phyloP scores from a whole-genome alignment of 768 basidiomycete genomes.

The Dictyophora rubrovolvata region DNA sequence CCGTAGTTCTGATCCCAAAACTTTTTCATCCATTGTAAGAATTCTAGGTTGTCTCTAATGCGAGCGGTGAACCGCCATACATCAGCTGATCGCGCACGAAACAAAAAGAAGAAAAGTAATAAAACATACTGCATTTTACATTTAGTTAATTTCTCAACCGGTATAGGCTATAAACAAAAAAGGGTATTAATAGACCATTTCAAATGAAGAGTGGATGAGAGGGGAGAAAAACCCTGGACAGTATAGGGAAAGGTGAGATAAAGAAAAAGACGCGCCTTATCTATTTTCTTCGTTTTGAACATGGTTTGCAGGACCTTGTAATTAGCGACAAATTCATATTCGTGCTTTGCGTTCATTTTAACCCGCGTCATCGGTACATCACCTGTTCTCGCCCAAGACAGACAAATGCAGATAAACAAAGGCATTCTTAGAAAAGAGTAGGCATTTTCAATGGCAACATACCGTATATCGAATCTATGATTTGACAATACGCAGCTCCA shows the following conservation, averaged over 20 bases:
- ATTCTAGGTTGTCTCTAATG: conserved; percentile 90
- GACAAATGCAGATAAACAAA: neutral
- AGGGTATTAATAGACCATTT: conserved; percentile 5
- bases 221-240: neutral
- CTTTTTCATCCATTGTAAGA: conserved; percentile 93
- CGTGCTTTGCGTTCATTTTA: conserved; percentile 93
- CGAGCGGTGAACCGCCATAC: neutral
- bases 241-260: neutral
- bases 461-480: conserved; percentile 93
- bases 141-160: conserved; percentile 86
- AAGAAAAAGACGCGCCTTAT: conserved; percentile 53
- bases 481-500: conserved; percentile 89
- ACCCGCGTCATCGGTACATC: conserved; percentile 87
- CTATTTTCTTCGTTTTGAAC: conserved; percentile 89
- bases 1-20: conserved; percentile 92
- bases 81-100: conserved; percentile 1
- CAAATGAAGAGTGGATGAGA: conserved; percentile 1
- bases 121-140: conserved; percentile 95
- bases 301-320: conserved; percentile 90
- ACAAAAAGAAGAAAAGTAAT: conserved; percentile 4
- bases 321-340: conserved; percentile 93
- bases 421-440: neutral
- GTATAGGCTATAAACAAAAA: conserved; percentile 60
- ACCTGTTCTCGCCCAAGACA: conserved; percentile 35
- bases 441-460: conserved; percentile 16